These are phyloP conservation scores for Pharus latifolius DNA, from an alignment of 176 grass and related monocot species.

Conservation along the genomic window DNA sequence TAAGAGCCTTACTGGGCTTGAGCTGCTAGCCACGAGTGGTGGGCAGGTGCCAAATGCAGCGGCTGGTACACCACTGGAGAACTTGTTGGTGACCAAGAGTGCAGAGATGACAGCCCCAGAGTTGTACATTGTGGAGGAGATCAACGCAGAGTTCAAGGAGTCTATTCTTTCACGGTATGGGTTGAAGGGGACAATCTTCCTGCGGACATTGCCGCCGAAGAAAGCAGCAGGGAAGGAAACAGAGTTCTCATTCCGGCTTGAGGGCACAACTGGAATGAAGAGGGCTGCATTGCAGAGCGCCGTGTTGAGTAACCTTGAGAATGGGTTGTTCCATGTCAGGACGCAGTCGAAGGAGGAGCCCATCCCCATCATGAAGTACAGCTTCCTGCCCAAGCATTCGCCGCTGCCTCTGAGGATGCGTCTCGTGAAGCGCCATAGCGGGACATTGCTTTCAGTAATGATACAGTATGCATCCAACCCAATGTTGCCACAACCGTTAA, in stretches of 20 bases:
- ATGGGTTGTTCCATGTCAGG: slow-evolving; percentile 71
- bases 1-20: slow-evolving; percentile 63
- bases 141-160: slow-evolving; percentile 85
- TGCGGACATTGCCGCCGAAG: slow-evolving; percentile 64
- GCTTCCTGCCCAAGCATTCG: slow-evolving; percentile 70
- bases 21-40: slow-evolving; percentile 54
- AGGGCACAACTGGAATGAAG: slow-evolving; percentile 80
- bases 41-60: slow-evolving; percentile 31
- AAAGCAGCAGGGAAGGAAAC: slow-evolving; percentile 76
- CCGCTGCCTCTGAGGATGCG: slow-evolving; percentile 72
- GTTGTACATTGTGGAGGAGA: slow-evolving; percentile 74
- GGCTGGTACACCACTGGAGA: slow-evolving; percentile 41
- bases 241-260: slow-evolving; percentile 91
- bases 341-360: slow-evolving; percentile 69
- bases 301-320: slow-evolving; percentile 64
- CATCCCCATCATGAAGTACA: slow-evolving; percentile 77
- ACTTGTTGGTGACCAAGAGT: slow-evolving; percentile 61
- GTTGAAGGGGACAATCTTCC: slow-evolving; percentile 78
- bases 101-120: slow-evolving; percentile 76
- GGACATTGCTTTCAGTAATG: slow-evolving; percentile 81
- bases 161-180: slow-evolving; percentile 72
- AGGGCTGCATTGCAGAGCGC: slow-evolving; percentile 66
- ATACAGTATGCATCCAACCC: slow-evolving; percentile 86
- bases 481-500: slow-evolving; percentile 59
- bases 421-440: slow-evolving; percentile 81